Conservation (phyloP, 257 asterid genomes). For the Oldenlandia corymbosa region DNA sequence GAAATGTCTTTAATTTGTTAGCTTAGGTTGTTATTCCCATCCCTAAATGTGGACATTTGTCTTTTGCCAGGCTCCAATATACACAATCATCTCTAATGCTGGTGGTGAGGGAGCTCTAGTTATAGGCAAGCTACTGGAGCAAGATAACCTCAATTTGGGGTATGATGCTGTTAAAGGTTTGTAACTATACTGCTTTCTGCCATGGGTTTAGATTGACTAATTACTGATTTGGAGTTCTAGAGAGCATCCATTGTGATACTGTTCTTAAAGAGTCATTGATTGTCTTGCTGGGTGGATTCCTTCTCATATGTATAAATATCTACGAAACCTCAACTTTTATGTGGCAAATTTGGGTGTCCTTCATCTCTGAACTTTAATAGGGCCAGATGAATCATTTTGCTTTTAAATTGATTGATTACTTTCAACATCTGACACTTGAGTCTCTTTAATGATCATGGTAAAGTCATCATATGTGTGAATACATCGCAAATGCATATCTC, state of each 20-base stretch:
- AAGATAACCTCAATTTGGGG: conserved; percentile 64
- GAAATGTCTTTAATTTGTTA: conserved; percentile 5
- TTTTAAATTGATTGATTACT: too few species aligned
- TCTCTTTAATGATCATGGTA: too few species aligned
- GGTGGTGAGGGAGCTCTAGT: conserved; percentile 67
- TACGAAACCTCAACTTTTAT: neutral
- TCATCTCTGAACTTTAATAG: neutral
- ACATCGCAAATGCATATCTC: neutral
- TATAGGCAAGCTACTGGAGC: conserved; percentile 72
- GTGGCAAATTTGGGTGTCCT: too few species aligned
- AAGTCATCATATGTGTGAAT: too few species aligned
- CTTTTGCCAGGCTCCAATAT: conserved; percentile 60
- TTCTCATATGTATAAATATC: neutral
- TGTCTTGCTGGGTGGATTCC: neutral
- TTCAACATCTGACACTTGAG: neutral
- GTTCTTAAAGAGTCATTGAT: neutral
- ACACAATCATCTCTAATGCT: conserved; percentile 77
- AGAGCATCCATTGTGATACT: neutral
- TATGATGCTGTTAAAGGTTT: conserved; percentile 88
- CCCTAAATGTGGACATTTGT: conserved; percentile 16
- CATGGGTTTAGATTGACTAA: neutral
- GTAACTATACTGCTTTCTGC: conserved; percentile 3
- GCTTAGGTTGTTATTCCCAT: conserved; percentile 9
- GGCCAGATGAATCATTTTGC: neutral
- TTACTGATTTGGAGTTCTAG: neutral